Percentiles rank a stretch among this genome's conserved stretches.
These are phyloP conservation scores for Fusarium kyushuense DNA, from an alignment of 2,329 filamentous ascomycete genomes.

Conservation along the genomic window DNA sequence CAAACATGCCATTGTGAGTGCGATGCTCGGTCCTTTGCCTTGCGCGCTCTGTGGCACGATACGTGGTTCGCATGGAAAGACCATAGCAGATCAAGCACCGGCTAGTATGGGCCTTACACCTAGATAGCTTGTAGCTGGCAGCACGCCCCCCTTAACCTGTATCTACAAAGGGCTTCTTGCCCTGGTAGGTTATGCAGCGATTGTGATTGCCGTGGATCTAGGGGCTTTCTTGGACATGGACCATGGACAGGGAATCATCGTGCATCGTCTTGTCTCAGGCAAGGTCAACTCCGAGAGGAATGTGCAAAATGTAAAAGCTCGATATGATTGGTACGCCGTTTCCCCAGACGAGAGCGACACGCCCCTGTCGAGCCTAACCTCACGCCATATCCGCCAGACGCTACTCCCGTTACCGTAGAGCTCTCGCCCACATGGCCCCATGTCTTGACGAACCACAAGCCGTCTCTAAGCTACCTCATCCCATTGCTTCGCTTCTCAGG, in stretches of 20 bases:
- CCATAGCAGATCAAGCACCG: constrained; percentile 38
- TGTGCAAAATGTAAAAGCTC: constrained; percentile 26
- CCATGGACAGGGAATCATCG: constrained; percentile 24
- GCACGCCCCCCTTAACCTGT: constrained; percentile 21
- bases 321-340: constrained; percentile 37
- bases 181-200: constrained; percentile 13
- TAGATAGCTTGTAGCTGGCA: constrained; percentile 40
- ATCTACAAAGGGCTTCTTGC: constrained; percentile 24
- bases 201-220: constrained; percentile 43
- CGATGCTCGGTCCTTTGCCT: constrained; percentile 36
- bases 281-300: constrained; percentile 31
- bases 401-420: constrained; percentile 45
- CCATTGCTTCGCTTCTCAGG: constrained; percentile 36
- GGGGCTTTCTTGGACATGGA: constrained; percentile 24
- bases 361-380: constrained; percentile 41
- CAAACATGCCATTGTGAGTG: constrained; percentile 15
- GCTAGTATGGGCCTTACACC: constrained; percentile 19
- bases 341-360: constrained; percentile 43
- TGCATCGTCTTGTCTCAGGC: constrained; percentile 41
- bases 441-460: constrained; percentile 43
- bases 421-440: constrained; percentile 46
- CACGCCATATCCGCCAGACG: constrained; percentile 48
- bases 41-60: constrained; percentile 44
- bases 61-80: constrained; percentile 43
- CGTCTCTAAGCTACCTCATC: constrained; percentile 35